These are phyloP conservation scores for Candida maltosa DNA, from an alignment of 805 yeast species.

Conservation along the genomic window DNA sequence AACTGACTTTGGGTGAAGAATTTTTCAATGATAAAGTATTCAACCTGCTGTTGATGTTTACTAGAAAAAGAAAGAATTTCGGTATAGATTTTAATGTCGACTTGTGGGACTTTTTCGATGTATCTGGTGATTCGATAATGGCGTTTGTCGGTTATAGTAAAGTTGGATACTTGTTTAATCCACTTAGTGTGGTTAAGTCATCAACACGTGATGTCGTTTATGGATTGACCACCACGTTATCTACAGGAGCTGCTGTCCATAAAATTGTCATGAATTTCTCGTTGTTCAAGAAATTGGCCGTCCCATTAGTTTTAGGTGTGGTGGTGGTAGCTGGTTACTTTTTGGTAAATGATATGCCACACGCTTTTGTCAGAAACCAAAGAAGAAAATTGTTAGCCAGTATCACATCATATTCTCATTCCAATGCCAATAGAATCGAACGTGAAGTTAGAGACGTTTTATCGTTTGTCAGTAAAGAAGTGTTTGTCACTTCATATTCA, in stretches of 20 bases:
- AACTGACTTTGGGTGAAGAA: slow-evolving; percentile 59
- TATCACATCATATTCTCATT: slow-evolving; percentile 66
- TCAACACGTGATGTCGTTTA: slow-evolving; percentile 31
- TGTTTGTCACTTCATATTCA: slow-evolving; percentile 65
- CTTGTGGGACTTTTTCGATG: slow-evolving; percentile 75
- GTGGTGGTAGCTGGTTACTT: slow-evolving; percentile 57
- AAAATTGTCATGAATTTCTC: slow-evolving; percentile 33
- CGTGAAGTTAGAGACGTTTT: slow-evolving; percentile 81
- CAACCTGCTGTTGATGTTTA: slow-evolving; percentile 77
- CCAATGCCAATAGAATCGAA: slow-evolving; percentile 73
- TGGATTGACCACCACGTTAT: slow-evolving; percentile 36
- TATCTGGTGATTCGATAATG: slow-evolving; percentile 60
- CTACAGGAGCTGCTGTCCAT: slow-evolving; percentile 40
- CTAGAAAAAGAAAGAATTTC: slow-evolving; percentile 62
- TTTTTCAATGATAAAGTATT: slow-evolving; percentile 59
- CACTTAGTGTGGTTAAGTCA: slow-evolving; percentile 24
- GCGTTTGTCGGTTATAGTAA: slow-evolving; percentile 38
- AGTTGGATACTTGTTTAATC: slow-evolving; percentile 30
- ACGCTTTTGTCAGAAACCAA: slow-evolving; percentile 81
- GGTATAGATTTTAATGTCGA: slow-evolving; percentile 59
- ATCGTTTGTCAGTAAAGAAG: slow-evolving; percentile 78
- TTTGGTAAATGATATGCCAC: slow-evolving; percentile 76
- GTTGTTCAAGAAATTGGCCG: slow-evolving; percentile 43
- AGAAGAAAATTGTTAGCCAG: slow-evolving; percentile 67
- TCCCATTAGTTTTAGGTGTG: slow-evolving; percentile 52